These are phyloP conservation scores for Corynespora cassiicola DNA, from an alignment of 2,329 filamentous ascomycete genomes.

Conservation along the genomic window DNA sequence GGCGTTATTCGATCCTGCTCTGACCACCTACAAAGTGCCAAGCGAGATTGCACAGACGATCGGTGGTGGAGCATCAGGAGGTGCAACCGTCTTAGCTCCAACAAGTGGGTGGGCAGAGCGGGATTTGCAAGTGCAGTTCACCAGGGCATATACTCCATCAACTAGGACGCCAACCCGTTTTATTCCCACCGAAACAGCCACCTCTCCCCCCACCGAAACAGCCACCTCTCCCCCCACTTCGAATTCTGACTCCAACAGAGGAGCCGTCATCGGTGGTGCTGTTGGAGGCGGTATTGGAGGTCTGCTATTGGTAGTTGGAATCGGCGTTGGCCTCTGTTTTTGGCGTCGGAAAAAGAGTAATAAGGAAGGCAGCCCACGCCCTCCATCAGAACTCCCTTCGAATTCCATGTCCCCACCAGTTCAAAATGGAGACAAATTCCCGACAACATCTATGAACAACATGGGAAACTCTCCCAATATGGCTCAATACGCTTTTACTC, in stretches of 20 bases:
- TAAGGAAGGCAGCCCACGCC: background rate
- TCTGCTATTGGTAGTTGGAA: background rate
- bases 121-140: conserved; percentile 61
- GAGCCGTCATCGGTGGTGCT: conserved; percentile 2
- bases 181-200: background rate
- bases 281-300: conserved; percentile 5
- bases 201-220: too few species aligned
- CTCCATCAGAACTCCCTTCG: background rate
- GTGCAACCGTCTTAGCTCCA: conserved; percentile 60
- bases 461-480: too few species aligned
- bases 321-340: conserved; percentile 2
- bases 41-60: conserved; percentile 54
- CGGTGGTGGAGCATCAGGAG: conserved; percentile 49
- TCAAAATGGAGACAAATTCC: too few species aligned
- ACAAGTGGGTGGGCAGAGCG: conserved; percentile 49
- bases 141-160: conserved; percentile 50
- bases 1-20: conserved; percentile 55
- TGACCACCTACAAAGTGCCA: conserved; percentile 60
- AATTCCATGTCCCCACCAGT: background rate
- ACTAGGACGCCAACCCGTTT: conserved; percentile 2
- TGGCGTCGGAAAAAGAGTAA: background rate
- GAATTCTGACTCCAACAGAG: background rate
- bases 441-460: too few species aligned
- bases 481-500: too few species aligned
- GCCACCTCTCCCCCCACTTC: background rate